Base-by-base conservation (phyloP, 2,329 filamentous ascomycete species). In the Aspergillus sp. region DNA sequence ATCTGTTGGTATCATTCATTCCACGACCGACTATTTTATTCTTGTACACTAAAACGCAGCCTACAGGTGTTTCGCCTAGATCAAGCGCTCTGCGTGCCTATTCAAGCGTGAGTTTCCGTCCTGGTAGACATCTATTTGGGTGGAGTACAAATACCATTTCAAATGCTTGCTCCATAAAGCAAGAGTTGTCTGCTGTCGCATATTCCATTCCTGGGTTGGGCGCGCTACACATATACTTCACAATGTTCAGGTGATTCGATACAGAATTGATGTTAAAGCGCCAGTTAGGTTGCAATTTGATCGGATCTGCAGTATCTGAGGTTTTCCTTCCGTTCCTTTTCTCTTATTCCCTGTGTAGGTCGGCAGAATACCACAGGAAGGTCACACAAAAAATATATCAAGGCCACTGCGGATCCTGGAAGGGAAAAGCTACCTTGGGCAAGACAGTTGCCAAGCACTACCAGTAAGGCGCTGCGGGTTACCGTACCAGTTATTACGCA, bases 1-100 rank as follows among this genome's bases (percentile, higher is more conserved):
- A 95, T 65, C 90, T 83, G 69, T 97, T 99, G 53, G 95, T 99
- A 62, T 96, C 95, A 69, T 99, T 99, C 90, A 97, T 97, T 61
- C 95, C 95, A 62, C 84, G 85, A 42, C 91, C 93, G 64, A 99
- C 92, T 62, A 97, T 83, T 65, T 86, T 82, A 63, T 86, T 88
- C 27, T 90, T 77, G 71, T 92, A 84, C 20, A 98, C 93, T 53
- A 99, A 87, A 33, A 99, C 92, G 75, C 95, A 99, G 49, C 95
- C 96, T 19, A 99, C 95, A 1, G 95, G 95, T 1, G 96, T 98
- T 78, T 99, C 95, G 66, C 96, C 93, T 61, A 86, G 90, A 65
- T 80, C 80, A 49, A 99, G 85, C 20, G 96, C 95, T 64, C 91
- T 84, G 68, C 93, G 88, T 58, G 92, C 95, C 91, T 96, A 56